phyloP scores from a whole-genome alignment of 441 rosid species.

The Theobroma grandiflorum region DNA sequence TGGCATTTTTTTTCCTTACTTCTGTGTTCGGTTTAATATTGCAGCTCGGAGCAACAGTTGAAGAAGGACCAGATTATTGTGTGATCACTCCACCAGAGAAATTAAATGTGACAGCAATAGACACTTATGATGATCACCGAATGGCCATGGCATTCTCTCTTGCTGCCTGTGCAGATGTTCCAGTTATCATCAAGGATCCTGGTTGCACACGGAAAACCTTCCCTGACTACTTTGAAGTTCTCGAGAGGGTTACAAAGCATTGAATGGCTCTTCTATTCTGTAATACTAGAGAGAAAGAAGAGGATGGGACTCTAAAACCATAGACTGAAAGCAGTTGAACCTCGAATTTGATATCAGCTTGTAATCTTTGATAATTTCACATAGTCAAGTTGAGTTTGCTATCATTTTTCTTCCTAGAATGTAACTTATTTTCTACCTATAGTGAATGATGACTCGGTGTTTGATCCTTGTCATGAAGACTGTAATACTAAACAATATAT shows the following conservation, averaged over 20 bases:
- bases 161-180: conserved; percentile 95
- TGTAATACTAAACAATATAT: conserved; percentile 1
- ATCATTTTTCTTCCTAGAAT: conserved; percentile 1
- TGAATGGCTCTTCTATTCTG: conserved; percentile 31
- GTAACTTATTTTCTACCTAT: background rate
- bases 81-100: conserved; percentile 95
- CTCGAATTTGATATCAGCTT: background rate
- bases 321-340: conserved; percentile 12
- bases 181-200: conserved; percentile 94
- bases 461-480: conserved; percentile 12
- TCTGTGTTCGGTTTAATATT: background rate
- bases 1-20: background rate
- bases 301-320: conserved; percentile 11
- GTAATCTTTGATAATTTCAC: conserved; percentile 19
- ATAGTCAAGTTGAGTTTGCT: conserved; percentile 14
- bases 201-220: conserved; percentile 94
- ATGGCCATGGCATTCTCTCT: conserved; percentile 99
- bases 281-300: background rate
- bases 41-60: conserved; percentile 95
- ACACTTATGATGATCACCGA: conserved; percentile 94
- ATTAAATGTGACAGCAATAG: conserved; percentile 76
- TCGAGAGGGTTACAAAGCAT: conserved; percentile 70
- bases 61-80: conserved; percentile 96
- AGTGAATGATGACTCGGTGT: background rate
- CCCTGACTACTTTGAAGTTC: conserved; percentile 95